Base-by-base conservation (phyloP, 2,329 filamentous ascomycete genomes). In the Colletotrichum sublineola region DNA sequence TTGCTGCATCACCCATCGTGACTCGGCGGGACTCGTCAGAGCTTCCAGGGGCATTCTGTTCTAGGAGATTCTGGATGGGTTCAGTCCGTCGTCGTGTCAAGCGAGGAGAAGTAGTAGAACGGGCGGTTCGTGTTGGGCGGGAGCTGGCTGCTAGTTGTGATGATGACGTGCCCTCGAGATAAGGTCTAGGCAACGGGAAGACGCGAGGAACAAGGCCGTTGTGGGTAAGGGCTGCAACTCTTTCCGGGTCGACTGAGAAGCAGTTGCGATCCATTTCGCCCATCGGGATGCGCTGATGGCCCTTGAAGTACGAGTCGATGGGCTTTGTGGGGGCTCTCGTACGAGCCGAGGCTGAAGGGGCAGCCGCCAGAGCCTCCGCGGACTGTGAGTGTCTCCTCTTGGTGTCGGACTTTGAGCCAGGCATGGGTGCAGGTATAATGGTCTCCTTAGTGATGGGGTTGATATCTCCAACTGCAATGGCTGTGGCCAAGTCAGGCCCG, bases 381-480 rank as follows among this genome's bases (percentile, higher is more conserved):
- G 74, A 74, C 44, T 84, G 82, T n/a, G 83, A 84, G 67, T 84
- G 80, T 71, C 80, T 80, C 74, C 83, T 78, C 77, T 84, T 85
- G 66, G 80, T 80, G 4, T 81, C 80, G 12, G 86, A 84, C 77
- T 84, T 85, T 66, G 80, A 80, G 5, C 80, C 80, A 14, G 86
- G 85, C 20, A 84, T 82, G 14, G 78, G 75, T 9, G 81, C 76
- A 52, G 86, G 73, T n/a, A 82, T 63, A 29, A 91, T 89, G 29
- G 86, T 87, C 72, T 91, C 80, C 81, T 98, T 98, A 1, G 95
- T 97, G 75, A 96, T 96, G 2, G 96, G 96, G 80, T 98, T 92
- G 57, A 98, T 82, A 76, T 97, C 93, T 46, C 96, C 96, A 48
- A 80, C 84, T 33, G 96, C 94, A 71, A 99, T 92, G 7, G 90